Evolutionary conservation across 768 basidiomycete species (phyloP).

Genomic region (Psilocybe sp.): DNA sequence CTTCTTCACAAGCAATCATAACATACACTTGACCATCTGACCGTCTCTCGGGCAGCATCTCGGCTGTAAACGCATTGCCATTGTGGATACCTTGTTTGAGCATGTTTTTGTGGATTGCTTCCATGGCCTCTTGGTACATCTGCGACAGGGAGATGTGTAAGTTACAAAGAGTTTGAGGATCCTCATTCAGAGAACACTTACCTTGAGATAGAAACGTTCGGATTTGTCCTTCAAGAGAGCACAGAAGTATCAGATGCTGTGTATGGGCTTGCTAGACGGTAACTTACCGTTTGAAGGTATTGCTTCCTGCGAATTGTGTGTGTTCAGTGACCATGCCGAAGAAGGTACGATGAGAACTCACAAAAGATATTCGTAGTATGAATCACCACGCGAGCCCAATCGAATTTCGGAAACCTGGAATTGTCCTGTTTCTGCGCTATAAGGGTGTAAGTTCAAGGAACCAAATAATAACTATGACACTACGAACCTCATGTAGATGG

Average conservation of each 20-base stretch:
- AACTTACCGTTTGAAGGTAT: conserved; percentile 74
- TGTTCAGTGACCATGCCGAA: neutral
- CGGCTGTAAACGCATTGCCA: conserved; percentile 74
- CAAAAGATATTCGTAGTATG: conserved; percentile 91
- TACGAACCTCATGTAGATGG: conserved; percentile 79
- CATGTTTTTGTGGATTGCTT: conserved; percentile 72
- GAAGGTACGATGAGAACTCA: conserved; percentile 28
- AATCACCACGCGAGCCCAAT: conserved; percentile 91
- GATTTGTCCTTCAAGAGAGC: conserved; percentile 52
- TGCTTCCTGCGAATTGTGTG: conserved; percentile 54
- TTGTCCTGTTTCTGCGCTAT: conserved; percentile 39
- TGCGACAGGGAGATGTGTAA: conserved; percentile 26
- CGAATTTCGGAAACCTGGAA: conserved; percentile 73
- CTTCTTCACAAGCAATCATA: neutral
- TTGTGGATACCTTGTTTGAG: conserved; percentile 58
- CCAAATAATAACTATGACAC: neutral
- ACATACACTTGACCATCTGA: conserved; percentile 32
- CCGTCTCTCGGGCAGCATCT: conserved; percentile 61
- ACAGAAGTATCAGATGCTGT: neutral
- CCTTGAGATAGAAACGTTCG: conserved; percentile 76
- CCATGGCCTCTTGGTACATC: conserved; percentile 89
- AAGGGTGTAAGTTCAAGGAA: neutral
- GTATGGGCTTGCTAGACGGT: neutral
- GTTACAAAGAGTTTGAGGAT: neutral
- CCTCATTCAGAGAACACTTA: conserved; percentile 20